Evolutionary conservation across 371 early-diverging fungal genomes (phyloP), one percentile per base, ranked within the genome.

Genomic region (Lichtheimia hyalospora): DNA sequence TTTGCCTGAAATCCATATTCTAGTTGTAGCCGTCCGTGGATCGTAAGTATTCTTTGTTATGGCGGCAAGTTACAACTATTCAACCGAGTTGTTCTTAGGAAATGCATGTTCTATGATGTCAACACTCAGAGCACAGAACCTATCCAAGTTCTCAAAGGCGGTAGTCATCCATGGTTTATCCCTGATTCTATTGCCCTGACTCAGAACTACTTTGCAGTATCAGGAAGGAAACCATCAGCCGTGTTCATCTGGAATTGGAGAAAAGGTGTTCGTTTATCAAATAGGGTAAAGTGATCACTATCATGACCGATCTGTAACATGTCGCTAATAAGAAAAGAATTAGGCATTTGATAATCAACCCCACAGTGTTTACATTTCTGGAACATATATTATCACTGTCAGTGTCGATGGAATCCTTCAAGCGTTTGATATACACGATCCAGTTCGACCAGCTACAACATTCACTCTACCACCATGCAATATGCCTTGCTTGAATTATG

Each of bases 181-280:
- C 79, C 79, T 34, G 79, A 79, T 52, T 71, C 72, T 3, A 70
- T 79, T 21, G 64, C 76, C 5, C 58, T 79, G 20, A 65, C 62
- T 42, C 70, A 68, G 48, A 73, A 79, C 49, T 75, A 75, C 52
- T 75, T 79, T 70, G 79, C 70, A 16, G 59, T 79, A 1, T 62
- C 70, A 7, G 79, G 79, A 2, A 64, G 79, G 40, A 75, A 75
- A 21, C 79, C 79, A 14, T 79, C 79, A 0, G 75, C 71, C 39
- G 68, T 79, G 1, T 79, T 74, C 67, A 66, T 79, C n/a, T 79
- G 79, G 79, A 74, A 79, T 50, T 79, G 79, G 79, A 48, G 76
- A 39, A 79, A 79, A 63, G 79, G 79, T 6, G 71, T 75, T 2
- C 63, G 68, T 13, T 58, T 79, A 54, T 62, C 69, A 13, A 71